Conservation (phyloP, 306 rosid species). For the Trichosanthes cucumerina region DNA sequence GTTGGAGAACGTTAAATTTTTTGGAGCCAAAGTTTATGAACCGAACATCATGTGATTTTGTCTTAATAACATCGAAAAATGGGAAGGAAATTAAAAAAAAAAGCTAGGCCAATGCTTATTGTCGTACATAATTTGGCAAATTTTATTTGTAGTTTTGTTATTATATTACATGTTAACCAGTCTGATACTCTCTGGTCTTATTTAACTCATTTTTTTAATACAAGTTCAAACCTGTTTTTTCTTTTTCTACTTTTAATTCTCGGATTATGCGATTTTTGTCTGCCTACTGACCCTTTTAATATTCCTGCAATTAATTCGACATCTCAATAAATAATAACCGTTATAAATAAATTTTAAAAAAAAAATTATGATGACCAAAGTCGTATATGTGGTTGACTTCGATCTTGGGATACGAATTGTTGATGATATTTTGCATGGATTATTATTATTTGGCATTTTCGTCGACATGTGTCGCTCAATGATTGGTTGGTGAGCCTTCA, state of each 20-base stretch:
- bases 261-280: constrained; percentile 9
- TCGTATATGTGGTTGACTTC: not conserved
- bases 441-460: not conserved
- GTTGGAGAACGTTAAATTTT: not conserved
- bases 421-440: not conserved
- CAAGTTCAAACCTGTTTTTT: not conserved
- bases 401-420: not conserved
- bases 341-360: not conserved
- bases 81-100: not conserved
- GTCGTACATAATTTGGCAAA: constrained; percentile 12
- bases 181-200: not conserved
- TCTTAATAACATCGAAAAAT: not conserved
- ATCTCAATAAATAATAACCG: not conserved
- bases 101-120: not conserved
- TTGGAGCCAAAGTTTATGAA: not conserved
- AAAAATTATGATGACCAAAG: not conserved
- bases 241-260: not conserved
- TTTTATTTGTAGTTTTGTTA: constrained; percentile 5
- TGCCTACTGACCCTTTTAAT: constrained; percentile 4
- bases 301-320: not conserved
- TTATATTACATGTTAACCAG: not conserved
- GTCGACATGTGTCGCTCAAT: not conserved
- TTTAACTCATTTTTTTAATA: not conserved
- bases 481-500: not conserved
- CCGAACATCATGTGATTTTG: not conserved